Evolutionary conservation across 1,284 basidiomycete genomes (phyloP), one percentile per base, ranked within the genome.

Genomic region (Kwoniella shivajii): DNA sequence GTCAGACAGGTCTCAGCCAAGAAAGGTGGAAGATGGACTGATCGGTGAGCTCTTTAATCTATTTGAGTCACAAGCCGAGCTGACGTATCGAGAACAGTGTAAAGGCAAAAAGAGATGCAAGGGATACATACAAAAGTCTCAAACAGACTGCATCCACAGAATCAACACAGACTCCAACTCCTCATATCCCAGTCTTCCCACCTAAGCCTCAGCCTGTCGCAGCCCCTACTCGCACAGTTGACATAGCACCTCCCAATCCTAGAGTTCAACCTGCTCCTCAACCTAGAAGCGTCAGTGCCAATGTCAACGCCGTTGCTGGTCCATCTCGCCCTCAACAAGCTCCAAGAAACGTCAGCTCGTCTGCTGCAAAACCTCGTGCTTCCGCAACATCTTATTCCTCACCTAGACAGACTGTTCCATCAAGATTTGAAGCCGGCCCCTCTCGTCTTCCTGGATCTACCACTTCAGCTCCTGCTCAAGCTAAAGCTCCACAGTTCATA

Each of bases 1-100:
- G 43, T 52, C 27, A 54, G 65, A 27, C 65, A 66, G 50, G 59
- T 64, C 3, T 63, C 57, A 7, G 57, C 71, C 26, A 70, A 85
- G 67, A 90, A 88, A 70, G 86, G 87, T 26, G 88, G 89, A 6
- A 80, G 88, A 74, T 92, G 90, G 89, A 91, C 88, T 13, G 90
- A 93, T 67, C 83, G 89, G 90, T 88, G 64, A 59, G 81, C 77
- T 27, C 41, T 50, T 20, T 61, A 64, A 34, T 59, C 64, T 41
- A 64, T 14, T 48, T 16, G 7, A 6, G 11, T 45, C 9, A 33
- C 62, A 69, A 59, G 62, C 74, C 64, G 47, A 65, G 22, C n/a
- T 9, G n/a, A 16, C 11, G 14, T 13, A 9, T 18, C 7, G 14
- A 24, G 9, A 11, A 24, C 51, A 76, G 75, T 33, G 68, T 75